Percentiles rank a stretch among this genome's conserved stretches.
phyloP scores from a whole-genome alignment of 2,329 filamentous ascomycete genomes.

The Atkinsonella texensis region DNA sequence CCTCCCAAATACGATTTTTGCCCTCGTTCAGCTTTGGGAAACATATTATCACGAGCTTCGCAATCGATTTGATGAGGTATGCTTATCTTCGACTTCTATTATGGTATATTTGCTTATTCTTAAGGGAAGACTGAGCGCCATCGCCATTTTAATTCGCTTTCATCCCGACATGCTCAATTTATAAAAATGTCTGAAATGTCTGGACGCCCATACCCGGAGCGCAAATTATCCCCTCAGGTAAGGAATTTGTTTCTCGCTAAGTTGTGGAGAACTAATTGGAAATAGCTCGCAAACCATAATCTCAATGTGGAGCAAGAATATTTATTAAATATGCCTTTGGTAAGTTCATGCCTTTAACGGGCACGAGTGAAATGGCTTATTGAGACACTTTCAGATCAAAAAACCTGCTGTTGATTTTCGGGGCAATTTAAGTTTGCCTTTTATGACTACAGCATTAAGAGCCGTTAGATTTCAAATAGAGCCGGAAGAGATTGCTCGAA shows the following conservation, averaged over 20 bases:
- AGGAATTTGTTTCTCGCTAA: background rate
- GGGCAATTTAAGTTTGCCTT: conserved; percentile 10
- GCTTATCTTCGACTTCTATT: background rate
- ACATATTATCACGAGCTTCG: conserved; percentile 5
- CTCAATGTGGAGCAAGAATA: conserved; percentile 5
- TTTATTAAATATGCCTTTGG: conserved; percentile 4
- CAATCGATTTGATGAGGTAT: conserved; percentile 4
- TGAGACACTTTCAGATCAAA: conserved; percentile 4
- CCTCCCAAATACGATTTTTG: conserved; percentile 2
- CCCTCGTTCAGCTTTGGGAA: background rate
- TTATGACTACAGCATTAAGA: conserved; percentile 9
- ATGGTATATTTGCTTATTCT: background rate
- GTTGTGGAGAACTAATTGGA: background rate
- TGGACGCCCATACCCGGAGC: background rate
- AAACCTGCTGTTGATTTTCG: conserved; percentile 9
- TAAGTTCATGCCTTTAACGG: background rate
- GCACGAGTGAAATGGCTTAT: background rate
- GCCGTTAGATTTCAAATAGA: conserved; percentile 8
- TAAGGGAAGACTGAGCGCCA: background rate
- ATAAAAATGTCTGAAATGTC: background rate
- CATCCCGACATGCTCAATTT: background rate
- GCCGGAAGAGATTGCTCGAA: conserved; percentile 4
- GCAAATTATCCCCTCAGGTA: conserved; percentile 2
- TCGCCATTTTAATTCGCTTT: background rate
- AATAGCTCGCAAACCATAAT: conserved; percentile 3